Evolutionary conservation across 169 alveolate species (phyloP), one percentile per base, ranked within the genome.

Genomic region (Plasmodium fragile): DNA sequence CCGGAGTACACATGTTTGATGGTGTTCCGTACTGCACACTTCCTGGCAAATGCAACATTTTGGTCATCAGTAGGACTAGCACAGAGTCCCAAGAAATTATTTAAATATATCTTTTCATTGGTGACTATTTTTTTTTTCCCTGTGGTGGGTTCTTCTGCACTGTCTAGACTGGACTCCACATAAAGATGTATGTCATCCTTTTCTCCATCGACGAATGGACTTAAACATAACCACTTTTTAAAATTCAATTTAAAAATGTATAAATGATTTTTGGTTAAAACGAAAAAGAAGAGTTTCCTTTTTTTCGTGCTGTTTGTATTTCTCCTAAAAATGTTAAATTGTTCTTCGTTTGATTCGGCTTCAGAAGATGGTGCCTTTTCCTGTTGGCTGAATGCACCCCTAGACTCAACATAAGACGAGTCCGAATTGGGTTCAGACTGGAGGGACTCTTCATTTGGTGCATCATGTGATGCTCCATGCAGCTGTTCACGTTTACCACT

Each of bases 121-220:
- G 55, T 80, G 34, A 90, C 41, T 8, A 90, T n/a, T 22, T 65
- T 59, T 59, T 59, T 32, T 45, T 73, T 90, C 1, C 22, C 65
- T 28, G 28, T 30, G 34, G 6, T 43, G 25, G 16, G 25, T 22
- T 73, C 45, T 80, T 49, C 94, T 16, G 72, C 80, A 80, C 94
- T 90, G 55, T 80, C 91, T 69, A 30, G 32, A 22, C 77, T 65
- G 8, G 94, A 90, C 73, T 90, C 94, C 5, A 90, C 92, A 43
- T 80, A 90, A 72, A 90, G 80, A 25, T 69, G 73, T 41, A 90
- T 79, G 41, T 90, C 94, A 65, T 90, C 75, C 73, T 90, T 90
- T 80, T 90, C 94, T 69, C 80, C 94, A 45, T 90, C 92, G 30
- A 81, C 34, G 45, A 90, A 90, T 69, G 94, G 94, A 71, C 92